Evolutionary conservation across 2,329 filamentous ascomycete species (phyloP).

Genomic region (Tolypocladium capitatum): DNA sequence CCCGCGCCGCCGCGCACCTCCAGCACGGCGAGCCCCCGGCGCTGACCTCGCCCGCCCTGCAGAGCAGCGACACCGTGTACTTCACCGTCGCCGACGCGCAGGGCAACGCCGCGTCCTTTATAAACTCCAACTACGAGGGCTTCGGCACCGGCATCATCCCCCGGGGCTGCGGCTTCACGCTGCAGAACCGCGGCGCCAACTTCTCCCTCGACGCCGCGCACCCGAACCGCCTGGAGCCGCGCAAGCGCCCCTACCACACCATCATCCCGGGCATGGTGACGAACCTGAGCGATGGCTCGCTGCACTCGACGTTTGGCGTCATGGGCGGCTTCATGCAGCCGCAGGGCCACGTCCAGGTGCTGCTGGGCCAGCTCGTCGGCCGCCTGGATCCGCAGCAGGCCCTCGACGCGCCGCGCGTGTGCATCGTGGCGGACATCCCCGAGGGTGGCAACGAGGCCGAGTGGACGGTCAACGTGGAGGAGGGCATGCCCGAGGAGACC

Average conservation of each 20-base stretch:
- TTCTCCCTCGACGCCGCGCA: conserved; percentile 62
- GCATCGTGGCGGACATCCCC: conserved; percentile 64
- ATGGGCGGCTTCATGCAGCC: conserved; percentile 99
- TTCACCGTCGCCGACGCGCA: conserved; percentile 69
- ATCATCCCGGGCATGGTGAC: conserved; percentile 92
- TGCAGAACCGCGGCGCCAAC: conserved; percentile 86
- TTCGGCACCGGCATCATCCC: conserved; percentile 86
- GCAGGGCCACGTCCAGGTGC: conserved; percentile 85
- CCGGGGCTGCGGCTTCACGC: conserved; percentile 72
- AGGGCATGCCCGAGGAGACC: conserved; percentile 60
- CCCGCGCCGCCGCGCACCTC: conserved; percentile 44
- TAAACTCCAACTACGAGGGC: conserved; percentile 86
- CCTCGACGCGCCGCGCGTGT: conserved; percentile 82
- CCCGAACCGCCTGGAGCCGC: conserved; percentile 66
- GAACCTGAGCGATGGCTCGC: conserved; percentile 54
- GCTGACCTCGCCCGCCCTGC: conserved; percentile 57
- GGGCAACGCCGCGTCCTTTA: conserved; percentile 90
- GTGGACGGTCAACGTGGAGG: conserved; percentile 63
- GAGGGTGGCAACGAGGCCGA: conserved; percentile 44
- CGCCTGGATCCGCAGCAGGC: conserved; percentile 74
- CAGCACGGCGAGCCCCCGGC: conserved; percentile 45
- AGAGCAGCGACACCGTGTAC: conserved; percentile 87
- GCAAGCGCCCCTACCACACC: conserved; percentile 90
- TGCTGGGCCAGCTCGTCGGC: conserved; percentile 80
- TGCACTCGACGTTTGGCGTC: conserved; percentile 84